Conservation (phyloP, 495 filamentous ascomycete species). For the Penicillium pulvis region DNA sequence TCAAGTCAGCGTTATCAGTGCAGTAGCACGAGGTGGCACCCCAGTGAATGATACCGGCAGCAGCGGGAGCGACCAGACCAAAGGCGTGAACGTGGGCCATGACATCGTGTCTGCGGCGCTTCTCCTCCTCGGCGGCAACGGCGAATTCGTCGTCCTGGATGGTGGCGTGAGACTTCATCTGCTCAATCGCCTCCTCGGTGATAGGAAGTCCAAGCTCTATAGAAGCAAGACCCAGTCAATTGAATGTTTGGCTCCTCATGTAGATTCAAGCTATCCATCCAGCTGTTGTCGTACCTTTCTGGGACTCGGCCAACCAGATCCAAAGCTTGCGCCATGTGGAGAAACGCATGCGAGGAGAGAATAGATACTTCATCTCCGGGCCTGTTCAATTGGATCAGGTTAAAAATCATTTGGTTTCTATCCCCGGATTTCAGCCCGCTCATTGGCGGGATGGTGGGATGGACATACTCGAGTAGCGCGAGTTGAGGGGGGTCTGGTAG, state of each 20-base stretch:
- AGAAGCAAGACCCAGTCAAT: conserved; percentile 30
- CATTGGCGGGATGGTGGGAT: conserved; percentile 12
- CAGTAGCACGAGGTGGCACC: conserved; percentile 67
- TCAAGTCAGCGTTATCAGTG: conserved; percentile 89
- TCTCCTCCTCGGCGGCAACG: conserved; percentile 78
- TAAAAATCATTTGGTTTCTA: not conserved
- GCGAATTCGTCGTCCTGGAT: conserved; percentile 82
- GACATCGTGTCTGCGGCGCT: conserved; percentile 69
- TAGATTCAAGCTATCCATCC: conserved; percentile 4
- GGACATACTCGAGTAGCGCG: conserved; percentile 68
- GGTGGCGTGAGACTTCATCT: conserved; percentile 71
- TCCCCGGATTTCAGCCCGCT: conserved; percentile 14
- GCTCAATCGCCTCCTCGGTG: conserved; percentile 66
- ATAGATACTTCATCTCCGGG: conserved; percentile 58
- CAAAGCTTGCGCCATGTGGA: conserved; percentile 81
- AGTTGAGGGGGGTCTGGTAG: conserved; percentile 73
- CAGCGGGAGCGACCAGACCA: conserved; percentile 72
- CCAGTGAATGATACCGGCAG: conserved; percentile 86
- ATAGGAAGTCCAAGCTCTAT: conserved; percentile 58
- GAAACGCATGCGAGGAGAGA: conserved; percentile 69
- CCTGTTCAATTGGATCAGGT: conserved; percentile 31
- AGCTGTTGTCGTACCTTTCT: conserved; percentile 57
- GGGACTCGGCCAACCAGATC: conserved; percentile 80
- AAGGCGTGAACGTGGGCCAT: conserved; percentile 77
- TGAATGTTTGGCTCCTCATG: conserved; percentile 16